phyloP scores from a whole-genome alignment of 2,329 filamentous ascomycete species.

The Verticillium zaregamsianum region DNA sequence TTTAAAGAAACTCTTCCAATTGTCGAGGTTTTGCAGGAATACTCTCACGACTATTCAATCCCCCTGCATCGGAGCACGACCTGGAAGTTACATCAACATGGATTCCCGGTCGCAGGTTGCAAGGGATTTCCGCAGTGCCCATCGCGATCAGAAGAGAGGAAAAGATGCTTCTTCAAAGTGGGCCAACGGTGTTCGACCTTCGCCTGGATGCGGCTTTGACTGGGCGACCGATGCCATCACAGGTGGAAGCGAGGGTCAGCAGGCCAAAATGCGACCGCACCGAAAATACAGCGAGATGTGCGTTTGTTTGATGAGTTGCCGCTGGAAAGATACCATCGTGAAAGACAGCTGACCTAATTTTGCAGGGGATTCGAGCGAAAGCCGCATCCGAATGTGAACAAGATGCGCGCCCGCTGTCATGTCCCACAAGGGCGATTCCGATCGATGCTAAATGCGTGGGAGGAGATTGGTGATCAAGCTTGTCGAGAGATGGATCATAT shows the following conservation, averaged over 20 bases:
- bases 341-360: not conserved
- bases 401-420: not conserved
- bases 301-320: not conserved
- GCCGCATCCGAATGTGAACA: not conserved
- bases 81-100: not conserved
- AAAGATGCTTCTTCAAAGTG: not conserved
- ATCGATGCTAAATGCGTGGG: not conserved
- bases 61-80: no score
- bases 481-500: not conserved
- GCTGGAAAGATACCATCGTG: not conserved
- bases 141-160: not conserved
- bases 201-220: not conserved
- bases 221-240: not conserved
- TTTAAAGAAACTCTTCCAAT: no score
- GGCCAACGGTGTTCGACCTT: not conserved
- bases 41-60: no score
- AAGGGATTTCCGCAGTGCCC: not conserved
- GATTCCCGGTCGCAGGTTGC: not conserved
- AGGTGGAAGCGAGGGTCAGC: not conserved
- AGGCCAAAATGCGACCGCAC: not conserved
- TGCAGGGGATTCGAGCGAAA: not conserved
- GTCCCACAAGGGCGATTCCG: not conserved
- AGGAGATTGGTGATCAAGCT: not conserved
- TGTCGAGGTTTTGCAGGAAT: no score
- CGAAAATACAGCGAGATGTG: not conserved